A percentile compares a stretch with the other conserved stretches of the same genome.
phyloP scores from a whole-genome alignment of 2,329 filamentous ascomycete species.

The Ophiostoma ips region DNA sequence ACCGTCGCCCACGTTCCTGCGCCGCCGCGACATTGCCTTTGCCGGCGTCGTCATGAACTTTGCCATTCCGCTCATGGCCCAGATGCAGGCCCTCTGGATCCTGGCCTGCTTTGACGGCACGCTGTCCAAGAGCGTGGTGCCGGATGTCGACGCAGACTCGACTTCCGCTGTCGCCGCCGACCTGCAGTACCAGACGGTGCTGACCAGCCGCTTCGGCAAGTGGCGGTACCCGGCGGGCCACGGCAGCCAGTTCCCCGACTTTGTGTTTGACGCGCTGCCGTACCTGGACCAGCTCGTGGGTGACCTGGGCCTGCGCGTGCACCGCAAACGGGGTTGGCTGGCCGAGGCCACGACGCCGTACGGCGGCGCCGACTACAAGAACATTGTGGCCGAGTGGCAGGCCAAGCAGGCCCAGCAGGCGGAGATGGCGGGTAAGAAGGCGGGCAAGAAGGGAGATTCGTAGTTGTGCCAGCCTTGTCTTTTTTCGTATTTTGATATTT shows the following conservation, averaged over 20 bases:
- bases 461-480: too few relatives aligned
- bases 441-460: too few relatives aligned
- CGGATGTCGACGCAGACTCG: slow-evolving; percentile 14
- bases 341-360: slow-evolving; percentile 43
- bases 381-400: slow-evolving; percentile 35
- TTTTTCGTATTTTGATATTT: too few relatives aligned
- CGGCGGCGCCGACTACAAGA: slow-evolving; percentile 42
- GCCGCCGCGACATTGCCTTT: slow-evolving; percentile 30
- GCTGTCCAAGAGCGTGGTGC: slow-evolving; percentile 22
- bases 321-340: slow-evolving; percentile 39
- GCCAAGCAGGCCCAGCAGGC: slow-evolving; percentile 1
- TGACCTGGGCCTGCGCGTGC: slow-evolving; percentile 47
- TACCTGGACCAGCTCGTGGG: slow-evolving; percentile 55
- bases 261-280: slow-evolving; percentile 63
- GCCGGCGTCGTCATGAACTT: slow-evolving; percentile 31
- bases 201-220: slow-evolving; percentile 54
- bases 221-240: slow-evolving; percentile 56
- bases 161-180: slow-evolving; percentile 26
- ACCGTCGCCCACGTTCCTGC: slow-evolving; percentile 23
- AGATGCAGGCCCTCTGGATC: slow-evolving; percentile 46
- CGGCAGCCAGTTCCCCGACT: slow-evolving; percentile 49
- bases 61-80: slow-evolving; percentile 26
- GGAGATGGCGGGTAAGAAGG: too few relatives aligned
- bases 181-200: slow-evolving; percentile 39
- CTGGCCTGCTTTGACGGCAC: slow-evolving; percentile 46